Percentiles rank a stretch among this genome's conserved stretches.
Evolutionary conservation across 2,329 filamentous ascomycete genomes (phyloP).

Genomic region (Talaromyces sp.): DNA sequence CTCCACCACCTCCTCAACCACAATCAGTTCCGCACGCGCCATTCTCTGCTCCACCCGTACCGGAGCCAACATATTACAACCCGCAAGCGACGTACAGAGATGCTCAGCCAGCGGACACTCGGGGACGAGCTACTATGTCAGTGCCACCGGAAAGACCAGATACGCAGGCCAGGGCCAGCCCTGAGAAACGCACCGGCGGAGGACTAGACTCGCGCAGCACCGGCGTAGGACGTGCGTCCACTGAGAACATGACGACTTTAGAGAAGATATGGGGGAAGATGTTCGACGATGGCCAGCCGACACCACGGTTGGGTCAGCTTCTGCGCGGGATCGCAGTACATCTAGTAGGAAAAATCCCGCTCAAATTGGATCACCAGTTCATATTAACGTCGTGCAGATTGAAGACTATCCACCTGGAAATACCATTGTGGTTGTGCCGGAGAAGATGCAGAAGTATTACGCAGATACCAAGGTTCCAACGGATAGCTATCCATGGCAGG

Average conservation of each 20-base stretch:
- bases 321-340: slow-evolving; percentile 70
- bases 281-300: slow-evolving; percentile 66
- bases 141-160: slow-evolving; percentile 15
- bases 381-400: slow-evolving; percentile 51
- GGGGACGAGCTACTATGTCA: background rate
- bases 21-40: slow-evolving; percentile 7
- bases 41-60: slow-evolving; percentile 15
- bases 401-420: slow-evolving; percentile 64
- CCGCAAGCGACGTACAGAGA: slow-evolving; percentile 1
- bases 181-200: slow-evolving; percentile 6
- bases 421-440: slow-evolving; percentile 68
- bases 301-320: slow-evolving; percentile 65
- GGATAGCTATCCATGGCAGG: slow-evolving; percentile 66
- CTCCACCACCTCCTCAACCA: slow-evolving; percentile 8
- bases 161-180: background rate
- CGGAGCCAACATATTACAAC: slow-evolving; percentile 14
- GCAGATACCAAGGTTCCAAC: slow-evolving; percentile 59
- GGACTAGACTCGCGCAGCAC: slow-evolving; percentile 36
- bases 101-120: slow-evolving; percentile 4
- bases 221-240: slow-evolving; percentile 37
- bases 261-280: slow-evolving; percentile 74
- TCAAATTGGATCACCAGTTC: background rate
- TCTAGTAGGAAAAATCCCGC: slow-evolving; percentile 54
- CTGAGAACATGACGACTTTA: slow-evolving; percentile 54
- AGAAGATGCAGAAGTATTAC: slow-evolving; percentile 73